Evolutionary conservation across 116 monocot genomes (phyloP), one percentile per base, ranked within the genome.

Genomic region (Cymodocea nodosa): DNA sequence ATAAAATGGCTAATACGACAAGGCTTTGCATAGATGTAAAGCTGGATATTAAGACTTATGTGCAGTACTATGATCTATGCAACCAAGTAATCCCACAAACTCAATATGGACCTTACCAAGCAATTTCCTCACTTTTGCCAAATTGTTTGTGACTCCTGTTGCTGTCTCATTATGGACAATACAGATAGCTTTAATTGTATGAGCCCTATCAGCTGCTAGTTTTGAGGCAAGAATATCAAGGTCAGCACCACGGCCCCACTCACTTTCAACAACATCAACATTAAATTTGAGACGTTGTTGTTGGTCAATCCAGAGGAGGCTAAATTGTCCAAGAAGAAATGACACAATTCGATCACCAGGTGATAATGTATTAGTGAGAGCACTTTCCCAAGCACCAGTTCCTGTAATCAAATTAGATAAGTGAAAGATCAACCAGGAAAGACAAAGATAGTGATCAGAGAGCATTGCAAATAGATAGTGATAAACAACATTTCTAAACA

Each of bases 371-470:
- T 94, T 89, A 24, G 93, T 94, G 22, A 94, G 82, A 36, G 93
- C 89, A 75, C 93, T 94, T 77, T 94, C 93, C 89, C 93, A 94
- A 67, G 93, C 93, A 30, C 93, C 93, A 59, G 93, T 94, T 51
- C 93, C 93, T 93, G 55, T n/a, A 40, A 40, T 40, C 10, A 40
- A 6, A 40, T 4, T 40, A 10, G 40, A 40, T 40, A 40, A 40
- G 6, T 40, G 10, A 40, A 40, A 40, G 9, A 40, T 40, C 40
- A 40, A 40, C 40, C 10, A 40, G 40, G 5, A 40, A 40, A 40
- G 10, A 40, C 30, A 30, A 30, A 30, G 30, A 30, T 30, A 30
- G 30, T 30, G 30, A 30, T 30, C 3, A 30, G 30, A 30, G 30
- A 30, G 30, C 30, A 30, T 30, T 30, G 2, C 30, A 30, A 30